Percentiles rank a stretch among this genome's conserved stretches.
phyloP scores from a whole-genome alignment of 176 grass and related monocot species.

The Oryza punctata region DNA sequence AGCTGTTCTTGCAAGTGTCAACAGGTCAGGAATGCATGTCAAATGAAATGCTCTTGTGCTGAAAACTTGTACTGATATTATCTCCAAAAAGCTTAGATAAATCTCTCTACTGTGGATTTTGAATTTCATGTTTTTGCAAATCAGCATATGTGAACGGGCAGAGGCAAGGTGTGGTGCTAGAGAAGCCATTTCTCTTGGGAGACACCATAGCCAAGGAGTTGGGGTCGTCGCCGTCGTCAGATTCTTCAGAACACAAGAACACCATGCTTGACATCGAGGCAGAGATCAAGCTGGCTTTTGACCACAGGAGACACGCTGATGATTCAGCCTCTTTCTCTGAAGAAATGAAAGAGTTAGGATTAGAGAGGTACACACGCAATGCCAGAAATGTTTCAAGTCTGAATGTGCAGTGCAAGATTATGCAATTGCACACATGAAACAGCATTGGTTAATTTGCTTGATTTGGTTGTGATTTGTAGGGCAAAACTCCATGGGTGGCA shows the following conservation, averaged over 20 bases:
- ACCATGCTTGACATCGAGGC: conserved; percentile 69
- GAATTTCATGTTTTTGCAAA: not conserved
- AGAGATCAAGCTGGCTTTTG: conserved; percentile 80
- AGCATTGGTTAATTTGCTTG: not conserved
- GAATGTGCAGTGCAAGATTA: not conserved
- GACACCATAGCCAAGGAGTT: conserved; percentile 70
- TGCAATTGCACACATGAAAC: not conserved
- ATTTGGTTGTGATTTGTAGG: conserved; percentile 32
- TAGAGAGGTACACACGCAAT: conserved; percentile 50
- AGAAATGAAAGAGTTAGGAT: conserved; percentile 82
- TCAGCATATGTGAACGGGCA: conserved; percentile 94
- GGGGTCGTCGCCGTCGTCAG: conserved; percentile 15
- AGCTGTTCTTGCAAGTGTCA: conserved; percentile 92
- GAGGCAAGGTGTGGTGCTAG: conserved; percentile 75
- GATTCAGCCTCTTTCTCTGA: conserved; percentile 45
- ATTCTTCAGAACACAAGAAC: conserved; percentile 14
- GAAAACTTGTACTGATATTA: not conserved
- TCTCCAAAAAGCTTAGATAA: not conserved
- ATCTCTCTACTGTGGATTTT: not conserved
- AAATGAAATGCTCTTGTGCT: not conserved
- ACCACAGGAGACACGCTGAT: conserved; percentile 32
- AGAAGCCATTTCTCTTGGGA: conserved; percentile 75
- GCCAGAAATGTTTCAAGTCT: not conserved
- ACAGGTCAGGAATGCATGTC: conserved; percentile 59
- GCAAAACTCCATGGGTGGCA: conserved; percentile 93